Base-by-base conservation (phyloP, 352 stramenopile species). In the Globisporangium emineosum region DNA sequence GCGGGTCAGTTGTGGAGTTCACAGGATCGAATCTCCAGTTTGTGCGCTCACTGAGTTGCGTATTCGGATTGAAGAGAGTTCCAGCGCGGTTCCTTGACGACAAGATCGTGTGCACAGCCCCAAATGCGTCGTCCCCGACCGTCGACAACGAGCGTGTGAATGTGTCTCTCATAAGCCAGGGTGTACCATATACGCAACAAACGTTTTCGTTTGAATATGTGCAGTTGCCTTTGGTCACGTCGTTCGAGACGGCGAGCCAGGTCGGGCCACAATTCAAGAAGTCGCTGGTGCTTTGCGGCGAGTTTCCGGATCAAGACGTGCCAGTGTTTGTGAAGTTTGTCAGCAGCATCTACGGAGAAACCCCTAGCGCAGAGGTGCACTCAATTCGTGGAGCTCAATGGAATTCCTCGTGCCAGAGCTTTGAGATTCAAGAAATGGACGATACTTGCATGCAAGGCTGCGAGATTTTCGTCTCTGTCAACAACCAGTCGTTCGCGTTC, bases 391-490 rank as follows among this genome's bases (percentile, higher is more conserved):
- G 60, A 21, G 7, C 7, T 0, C 32, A 13, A 23, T 50, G 54
- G 35, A 70, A 70, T 29, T 27, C 8, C 0, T 56, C 59, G 7
- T 70, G 65, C 13, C 54, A 47, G 12, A 57, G 32, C 45, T 67
- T 70, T 63, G 25, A 27, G 27, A 35, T 67, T 10, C 33, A 23
- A 30, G 12, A 35, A 12, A 23, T 30, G 5, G 37, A 19, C 10
- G 10, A 57, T 25, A 5, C 17, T 5, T 71, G 66, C 7, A 8
- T 43, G 6, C 2, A 45, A 32, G 63, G 58, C 1, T 86, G 77
- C n/a, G 49, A 70, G 17, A 2, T 79, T 6, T 59, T 70, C 9
- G n/a, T 80, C 7, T 86, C 77, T 5, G 67, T 84, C 3, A 86
- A 86, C 51, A 72, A 80, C 13, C 75, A 82, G 27, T 66, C 63